phyloP scores from a whole-genome alignment of 2,329 filamentous ascomycete species.

The Chaetomium sp. region DNA sequence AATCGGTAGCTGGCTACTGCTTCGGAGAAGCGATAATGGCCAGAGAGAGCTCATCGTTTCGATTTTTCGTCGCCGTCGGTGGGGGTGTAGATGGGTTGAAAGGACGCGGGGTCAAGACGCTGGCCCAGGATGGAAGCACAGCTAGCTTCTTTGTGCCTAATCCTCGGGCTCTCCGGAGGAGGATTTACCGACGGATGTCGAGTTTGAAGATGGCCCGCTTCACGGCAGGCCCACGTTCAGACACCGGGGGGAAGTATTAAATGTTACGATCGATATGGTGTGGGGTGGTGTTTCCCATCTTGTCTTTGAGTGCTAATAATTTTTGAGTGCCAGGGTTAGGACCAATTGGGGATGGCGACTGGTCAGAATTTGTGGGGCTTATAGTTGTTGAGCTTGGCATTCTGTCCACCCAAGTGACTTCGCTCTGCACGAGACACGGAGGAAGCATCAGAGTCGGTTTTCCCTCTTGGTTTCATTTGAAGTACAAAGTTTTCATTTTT shows the following conservation, averaged over 20 bases:
- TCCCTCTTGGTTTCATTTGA: neutral
- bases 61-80: neutral
- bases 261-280: neutral
- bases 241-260: too few relatives aligned
- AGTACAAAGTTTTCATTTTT: neutral
- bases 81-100: too few relatives aligned
- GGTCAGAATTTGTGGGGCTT: constrained; percentile 11
- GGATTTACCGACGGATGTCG: too few relatives aligned
- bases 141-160: too few relatives aligned
- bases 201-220: too few relatives aligned
- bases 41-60: constrained; percentile 12
- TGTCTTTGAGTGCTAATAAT: constrained; percentile 12
- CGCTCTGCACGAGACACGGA: too few relatives aligned
- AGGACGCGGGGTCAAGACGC: too few relatives aligned
- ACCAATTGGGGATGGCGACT: constrained; percentile 12
- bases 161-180: too few relatives aligned
- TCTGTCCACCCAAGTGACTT: too few relatives aligned
- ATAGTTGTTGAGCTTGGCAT: neutral
- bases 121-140: too few relatives aligned
- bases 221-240: too few relatives aligned
- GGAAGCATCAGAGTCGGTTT: too few relatives aligned
- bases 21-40: constrained; percentile 2
- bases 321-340: constrained; percentile 7
- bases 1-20: neutral
- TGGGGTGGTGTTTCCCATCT: neutral